Percentiles rank a stretch among this genome's conserved stretches.
phyloP scores from a whole-genome alignment of 352 stramenopile genomes.

The Phytopythium litorale region DNA sequence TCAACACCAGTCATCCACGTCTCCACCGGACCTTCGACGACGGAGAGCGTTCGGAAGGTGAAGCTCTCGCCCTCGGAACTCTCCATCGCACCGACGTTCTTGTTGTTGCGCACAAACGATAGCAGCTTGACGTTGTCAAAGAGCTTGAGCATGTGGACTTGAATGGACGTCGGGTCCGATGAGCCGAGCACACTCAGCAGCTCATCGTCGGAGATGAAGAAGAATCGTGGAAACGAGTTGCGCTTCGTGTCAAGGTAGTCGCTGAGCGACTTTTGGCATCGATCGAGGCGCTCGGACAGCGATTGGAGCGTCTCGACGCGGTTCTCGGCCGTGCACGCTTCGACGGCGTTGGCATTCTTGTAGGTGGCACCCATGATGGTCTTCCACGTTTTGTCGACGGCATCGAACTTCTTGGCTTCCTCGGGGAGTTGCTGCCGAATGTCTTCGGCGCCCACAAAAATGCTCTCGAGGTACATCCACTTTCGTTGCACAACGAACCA shows the following conservation, averaged over 20 bases:
- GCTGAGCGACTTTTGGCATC: slow-evolving; percentile 89
- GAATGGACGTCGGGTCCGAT: slow-evolving; percentile 90
- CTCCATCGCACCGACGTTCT: slow-evolving; percentile 88
- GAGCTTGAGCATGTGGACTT: slow-evolving; percentile 94
- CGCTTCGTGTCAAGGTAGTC: slow-evolving; percentile 90
- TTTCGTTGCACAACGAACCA: slow-evolving; percentile 94
- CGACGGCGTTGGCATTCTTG: slow-evolving; percentile 90
- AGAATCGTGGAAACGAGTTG: slow-evolving; percentile 92
- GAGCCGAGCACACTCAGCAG: slow-evolving; percentile 89
- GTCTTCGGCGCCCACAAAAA: slow-evolving; percentile 92
- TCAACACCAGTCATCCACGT: slow-evolving; percentile 92
- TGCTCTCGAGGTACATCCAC: slow-evolving; percentile 95
- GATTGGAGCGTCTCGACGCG: slow-evolving; percentile 86
- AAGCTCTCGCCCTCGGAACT: slow-evolving; percentile 91
- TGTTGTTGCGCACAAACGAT: slow-evolving; percentile 87
- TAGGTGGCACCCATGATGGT: slow-evolving; percentile 90
- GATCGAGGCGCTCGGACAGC: slow-evolving; percentile 86
- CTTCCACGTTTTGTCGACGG: slow-evolving; percentile 92
- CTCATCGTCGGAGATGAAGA: slow-evolving; percentile 95
- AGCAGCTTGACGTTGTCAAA: slow-evolving; percentile 95
- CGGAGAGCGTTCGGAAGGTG: slow-evolving; percentile 65
- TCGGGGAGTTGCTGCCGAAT: slow-evolving; percentile 92
- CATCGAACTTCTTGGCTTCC: slow-evolving; percentile 93
- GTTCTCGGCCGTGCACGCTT: slow-evolving; percentile 87
- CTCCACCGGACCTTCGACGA: slow-evolving; percentile 90